These are phyloP conservation scores for Laburnicola sp. DNA, from an alignment of 2,329 filamentous ascomycete genomes.

Conservation along the genomic window DNA sequence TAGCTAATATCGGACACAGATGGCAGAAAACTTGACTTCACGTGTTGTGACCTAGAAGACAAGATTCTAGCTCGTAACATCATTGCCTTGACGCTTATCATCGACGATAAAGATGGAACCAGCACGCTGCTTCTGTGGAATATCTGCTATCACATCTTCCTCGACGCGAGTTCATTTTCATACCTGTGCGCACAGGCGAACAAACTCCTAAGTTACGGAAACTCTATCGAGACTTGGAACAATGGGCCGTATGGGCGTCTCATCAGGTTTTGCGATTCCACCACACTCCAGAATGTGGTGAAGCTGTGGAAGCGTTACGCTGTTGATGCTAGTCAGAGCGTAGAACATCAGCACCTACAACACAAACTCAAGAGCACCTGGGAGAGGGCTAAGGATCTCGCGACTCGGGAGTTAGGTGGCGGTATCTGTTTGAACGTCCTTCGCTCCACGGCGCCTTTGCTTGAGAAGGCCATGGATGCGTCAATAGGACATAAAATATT, in stretches of 20 bases:
- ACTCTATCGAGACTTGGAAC: conserved; percentile 52
- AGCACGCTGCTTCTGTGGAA: conserved; percentile 52
- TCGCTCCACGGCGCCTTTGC: conserved; percentile 35
- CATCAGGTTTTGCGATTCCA: conserved; percentile 55
- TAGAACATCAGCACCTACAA: conserved; percentile 2
- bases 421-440: conserved; percentile 2
- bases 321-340: neutral
- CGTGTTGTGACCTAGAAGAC: conserved; percentile 58
- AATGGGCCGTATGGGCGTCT: conserved; percentile 48
- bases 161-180: conserved; percentile 46
- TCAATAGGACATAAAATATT: conserved; percentile 21
- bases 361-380: conserved; percentile 3
- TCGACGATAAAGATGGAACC: conserved; percentile 42
- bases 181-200: conserved; percentile 50
- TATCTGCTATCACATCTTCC: conserved; percentile 59
- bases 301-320: conserved; percentile 49
- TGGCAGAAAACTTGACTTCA: conserved; percentile 41
- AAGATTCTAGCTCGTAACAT: conserved; percentile 59
- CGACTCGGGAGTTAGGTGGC: neutral
- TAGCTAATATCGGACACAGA: neutral
- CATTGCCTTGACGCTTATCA: conserved; percentile 56
- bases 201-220: conserved; percentile 49
- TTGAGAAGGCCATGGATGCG: conserved; percentile 1
- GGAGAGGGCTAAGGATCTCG: neutral
- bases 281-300: conserved; percentile 50